Base-by-base conservation (phyloP, 306 rosid genomes). In the Herpetospermum pedunculosum region DNA sequence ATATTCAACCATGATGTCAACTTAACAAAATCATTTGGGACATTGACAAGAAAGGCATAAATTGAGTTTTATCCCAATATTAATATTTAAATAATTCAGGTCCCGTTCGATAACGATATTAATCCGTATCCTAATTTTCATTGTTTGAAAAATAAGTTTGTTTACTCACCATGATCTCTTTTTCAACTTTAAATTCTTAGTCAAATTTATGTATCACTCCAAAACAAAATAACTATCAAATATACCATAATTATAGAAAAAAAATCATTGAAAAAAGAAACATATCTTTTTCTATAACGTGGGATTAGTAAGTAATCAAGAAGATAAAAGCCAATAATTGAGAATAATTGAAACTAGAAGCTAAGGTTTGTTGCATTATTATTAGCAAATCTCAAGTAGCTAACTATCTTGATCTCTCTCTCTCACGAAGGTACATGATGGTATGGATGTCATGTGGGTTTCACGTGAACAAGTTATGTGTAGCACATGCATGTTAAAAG, bases 391-490 rank as follows among this genome's bases (percentile, higher is more conserved):
- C 30, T 62, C 4, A 37, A 19, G 9, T 64, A 37, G 18, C 48
- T 64, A 64, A 37, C 30, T 37, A 12, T 37, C n/a, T 4, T 38
- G 29, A 37, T 64, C 28, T 64, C 30, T 37, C 32, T 54, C 16
- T 37, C 14, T 35, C n/a, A 64, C n/a, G 21, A 37, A 63, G 73
- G 37, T 67, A 43, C 73, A 67, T 41, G 21, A 25, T 41, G 73
- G 73, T 41, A 68, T 68, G 73, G 73, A 68, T 23, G 53, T 41
- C 53, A 68, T 68, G 73, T 68, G 73, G 73, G 73, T 68, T 68
- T 68, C 73, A 68, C 73, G 53, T 68, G 73, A 68, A 68, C 8
- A 23, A 40, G 73, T 68, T 38, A 64, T 65, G 72, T 38, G 49
- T 65, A 65, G 72, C 72, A 65, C 52, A 65, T 65, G 72, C 50